phyloP scores from a whole-genome alignment of 306 rosid genomes.

The Comarum palustre region DNA sequence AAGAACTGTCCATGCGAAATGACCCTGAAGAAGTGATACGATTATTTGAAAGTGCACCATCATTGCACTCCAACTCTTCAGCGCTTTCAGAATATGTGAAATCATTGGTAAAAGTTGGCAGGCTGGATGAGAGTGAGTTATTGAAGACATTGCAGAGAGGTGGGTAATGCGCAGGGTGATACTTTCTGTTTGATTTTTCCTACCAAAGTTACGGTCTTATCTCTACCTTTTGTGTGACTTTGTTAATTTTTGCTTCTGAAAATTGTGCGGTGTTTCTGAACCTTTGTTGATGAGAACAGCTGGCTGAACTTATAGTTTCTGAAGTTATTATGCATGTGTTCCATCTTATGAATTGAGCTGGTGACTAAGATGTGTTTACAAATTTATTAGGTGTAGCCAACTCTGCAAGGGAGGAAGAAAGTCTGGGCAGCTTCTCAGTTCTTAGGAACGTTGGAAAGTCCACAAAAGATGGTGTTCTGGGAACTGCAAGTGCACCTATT shows the following conservation, averaged over 20 bases:
- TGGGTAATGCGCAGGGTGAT: slow-evolving; percentile 28
- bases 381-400: slow-evolving; percentile 54
- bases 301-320: neutral
- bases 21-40: slow-evolving; percentile 89
- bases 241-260: neutral
- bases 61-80: slow-evolving; percentile 58
- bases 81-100: slow-evolving; percentile 84
- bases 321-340: neutral
- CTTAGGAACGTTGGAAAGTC: slow-evolving; percentile 59
- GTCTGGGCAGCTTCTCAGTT: slow-evolving; percentile 44
- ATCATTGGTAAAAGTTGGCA: slow-evolving; percentile 73
- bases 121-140: slow-evolving; percentile 81
- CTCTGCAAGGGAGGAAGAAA: slow-evolving; percentile 52
- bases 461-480: slow-evolving; percentile 61
- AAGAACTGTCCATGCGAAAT: slow-evolving; percentile 65
- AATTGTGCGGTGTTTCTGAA: neutral
- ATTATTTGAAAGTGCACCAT: slow-evolving; percentile 76
- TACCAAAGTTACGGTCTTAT: neutral
- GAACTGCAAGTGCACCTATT: slow-evolving; percentile 73
- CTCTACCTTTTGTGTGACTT: neutral
- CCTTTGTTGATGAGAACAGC: neutral
- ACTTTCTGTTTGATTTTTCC: neutral
- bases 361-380: slow-evolving; percentile 12
- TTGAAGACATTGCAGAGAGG: slow-evolving; percentile 79
- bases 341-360: slow-evolving; percentile 10